These are phyloP conservation scores for Orbilia javanica DNA, from an alignment of 2,329 filamentous ascomycete genomes.

Conservation along the genomic window DNA sequence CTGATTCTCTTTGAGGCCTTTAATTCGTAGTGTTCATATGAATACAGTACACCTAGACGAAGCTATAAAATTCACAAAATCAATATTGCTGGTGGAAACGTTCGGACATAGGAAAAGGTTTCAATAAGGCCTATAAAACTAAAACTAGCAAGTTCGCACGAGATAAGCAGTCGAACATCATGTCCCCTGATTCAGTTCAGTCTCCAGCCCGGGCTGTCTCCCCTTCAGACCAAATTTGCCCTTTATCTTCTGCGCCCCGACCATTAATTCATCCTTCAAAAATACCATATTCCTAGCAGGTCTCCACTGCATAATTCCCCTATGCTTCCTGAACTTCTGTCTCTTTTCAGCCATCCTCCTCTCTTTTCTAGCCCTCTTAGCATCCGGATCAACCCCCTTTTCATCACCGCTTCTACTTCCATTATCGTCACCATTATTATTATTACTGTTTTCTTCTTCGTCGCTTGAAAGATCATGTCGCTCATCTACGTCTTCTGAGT, in stretches of 20 bases:
- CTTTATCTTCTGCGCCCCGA: conserved; percentile 79
- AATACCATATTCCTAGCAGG: conserved; percentile 84
- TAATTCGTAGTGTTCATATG: no score
- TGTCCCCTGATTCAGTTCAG: conserved; percentile 68
- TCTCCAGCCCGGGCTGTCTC: conserved; percentile 88
- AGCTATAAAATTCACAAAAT: background rate
- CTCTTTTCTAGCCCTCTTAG: conserved; percentile 59
- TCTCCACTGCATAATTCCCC: conserved; percentile 95
- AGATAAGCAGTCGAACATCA: no score
- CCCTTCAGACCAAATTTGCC: conserved; percentile 82
- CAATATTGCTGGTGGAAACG: no score
- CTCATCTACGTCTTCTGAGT: conserved; percentile 61
- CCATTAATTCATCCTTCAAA: conserved; percentile 87
- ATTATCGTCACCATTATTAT: conserved; percentile 64
- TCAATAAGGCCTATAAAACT: background rate
- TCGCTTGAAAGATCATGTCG: conserved; percentile 58
- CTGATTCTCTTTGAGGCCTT: no score
- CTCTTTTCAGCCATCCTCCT: conserved; percentile 67
- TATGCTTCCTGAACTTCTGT: conserved; percentile 77
- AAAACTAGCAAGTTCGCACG: no score
- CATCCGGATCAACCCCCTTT: conserved; percentile 52
- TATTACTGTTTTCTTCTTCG: conserved; percentile 63
- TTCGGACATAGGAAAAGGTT: no score
- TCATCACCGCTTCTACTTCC: conserved; percentile 63
- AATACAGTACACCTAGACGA: background rate